These are phyloP conservation scores for Tetradesmus obliquus DNA, from an alignment of 139 green algal species.

Conservation along the genomic window DNA sequence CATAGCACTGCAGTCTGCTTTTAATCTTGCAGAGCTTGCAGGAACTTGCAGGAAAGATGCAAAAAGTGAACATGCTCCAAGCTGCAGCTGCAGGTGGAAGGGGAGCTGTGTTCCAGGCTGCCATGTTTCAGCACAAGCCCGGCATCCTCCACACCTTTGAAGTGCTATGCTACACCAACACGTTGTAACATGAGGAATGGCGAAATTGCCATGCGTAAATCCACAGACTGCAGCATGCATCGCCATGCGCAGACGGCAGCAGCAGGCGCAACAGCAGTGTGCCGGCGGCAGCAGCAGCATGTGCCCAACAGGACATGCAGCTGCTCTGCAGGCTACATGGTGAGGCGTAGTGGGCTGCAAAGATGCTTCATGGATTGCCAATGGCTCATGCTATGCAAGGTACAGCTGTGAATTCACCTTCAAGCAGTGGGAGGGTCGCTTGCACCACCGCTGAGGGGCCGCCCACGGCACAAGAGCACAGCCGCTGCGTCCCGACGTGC, in stretches of 20 bases:
- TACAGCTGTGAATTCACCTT: not conserved
- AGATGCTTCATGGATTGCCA: not conserved
- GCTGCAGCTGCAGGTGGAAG: not conserved
- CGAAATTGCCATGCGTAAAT: not conserved
- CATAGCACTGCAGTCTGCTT: not conserved
- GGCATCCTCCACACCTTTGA: not conserved
- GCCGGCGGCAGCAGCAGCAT: not conserved
- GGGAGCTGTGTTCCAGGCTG: not conserved
- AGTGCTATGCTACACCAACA: not conserved
- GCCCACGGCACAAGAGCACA: not conserved
- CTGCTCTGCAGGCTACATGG: not conserved
- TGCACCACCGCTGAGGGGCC: not conserved
- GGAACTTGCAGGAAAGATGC: not conserved
- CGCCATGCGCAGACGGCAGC: not conserved
- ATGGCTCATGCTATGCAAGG: not conserved
- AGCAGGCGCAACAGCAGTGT: not conserved
- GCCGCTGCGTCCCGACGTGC: not conserved
- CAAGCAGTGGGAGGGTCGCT: not conserved
- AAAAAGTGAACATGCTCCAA: no score
- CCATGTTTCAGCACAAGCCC: not conserved
- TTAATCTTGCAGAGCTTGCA: not conserved
- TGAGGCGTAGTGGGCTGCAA: not conserved
- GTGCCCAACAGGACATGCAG: not conserved
- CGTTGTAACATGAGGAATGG: not conserved
- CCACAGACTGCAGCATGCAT: not conserved